Base-by-base conservation (phyloP, 2,329 filamentous ascomycete species). In the Aspergillus arachidicola region DNA sequence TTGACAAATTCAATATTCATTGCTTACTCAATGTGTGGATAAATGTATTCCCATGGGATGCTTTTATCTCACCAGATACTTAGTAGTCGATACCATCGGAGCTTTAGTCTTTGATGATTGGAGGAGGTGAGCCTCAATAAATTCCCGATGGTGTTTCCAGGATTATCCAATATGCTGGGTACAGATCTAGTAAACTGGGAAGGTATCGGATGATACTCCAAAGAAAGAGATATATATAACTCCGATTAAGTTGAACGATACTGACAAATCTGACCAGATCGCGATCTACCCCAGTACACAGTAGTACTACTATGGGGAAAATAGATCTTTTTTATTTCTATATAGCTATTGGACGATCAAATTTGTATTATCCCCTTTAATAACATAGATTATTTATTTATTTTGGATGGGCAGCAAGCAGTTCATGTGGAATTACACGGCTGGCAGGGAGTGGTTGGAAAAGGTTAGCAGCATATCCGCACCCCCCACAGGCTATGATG, bases 391-490 rank as follows among this genome's bases (percentile, higher is more conserved):
- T 28, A 28, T 28, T 28, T 28, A 28, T 28, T 28, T 28, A 5
- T 41, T 41, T 41, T 41, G 38, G 16, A 41, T 41, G 16, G 38
- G 19, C 19, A 41, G 38, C 6, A n/a, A n/a, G 38, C 38, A 41
- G 11, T 46, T 45, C 23, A 45, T 23, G 46, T 48, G 26, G 14
- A 50, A 32, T 32, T 43, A 16, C 12, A 10, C 19, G 30, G 57
- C 21, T 38, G 57, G 34, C 26, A 48, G 30, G 36, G 23, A 28
- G 43, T 23, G n/a, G 56, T 34, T 58, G 23, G 28, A 48, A 32
- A 58, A 23, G 45, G 58, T 54, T 41, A 59, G 58, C 23, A 51
- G 28, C 19, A 51, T 48, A 59, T 59, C 45, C 36, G 58, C 58
- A 28, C 58, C 58, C 26, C 26, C 46, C 58, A 43, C 50, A 32